Evolutionary conservation across 805 yeast species (phyloP).

Genomic region (Lachancea dasiensis): DNA sequence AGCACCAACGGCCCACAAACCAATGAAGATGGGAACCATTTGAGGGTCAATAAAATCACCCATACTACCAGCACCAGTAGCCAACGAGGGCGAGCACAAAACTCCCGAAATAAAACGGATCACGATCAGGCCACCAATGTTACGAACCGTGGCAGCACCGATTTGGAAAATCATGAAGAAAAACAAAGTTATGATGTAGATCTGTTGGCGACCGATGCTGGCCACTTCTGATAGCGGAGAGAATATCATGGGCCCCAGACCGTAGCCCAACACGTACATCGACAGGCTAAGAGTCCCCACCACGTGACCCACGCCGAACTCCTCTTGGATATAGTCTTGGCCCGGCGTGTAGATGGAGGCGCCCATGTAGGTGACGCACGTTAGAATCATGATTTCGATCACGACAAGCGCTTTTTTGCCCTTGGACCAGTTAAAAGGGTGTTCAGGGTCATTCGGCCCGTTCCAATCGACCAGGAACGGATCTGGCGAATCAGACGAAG

Average conservation of each 20-base stretch:
- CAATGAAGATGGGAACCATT: conserved; percentile 41
- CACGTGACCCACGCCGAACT: conserved; percentile 40
- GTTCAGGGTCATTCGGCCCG: conserved; percentile 43
- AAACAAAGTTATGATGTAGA: conserved; percentile 44
- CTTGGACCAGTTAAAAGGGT: conserved; percentile 53
- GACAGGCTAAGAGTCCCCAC: conserved; percentile 48
- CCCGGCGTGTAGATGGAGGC: conserved; percentile 54
- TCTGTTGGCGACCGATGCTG: conserved; percentile 45
- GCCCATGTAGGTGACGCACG: conserved; percentile 50
- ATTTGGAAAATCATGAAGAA: conserved; percentile 48
- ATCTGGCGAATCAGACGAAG: too few species aligned
- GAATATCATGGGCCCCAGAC: conserved; percentile 52
- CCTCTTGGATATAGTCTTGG: conserved; percentile 37
- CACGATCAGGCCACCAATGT: conserved; percentile 45
- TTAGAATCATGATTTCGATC: conserved; percentile 38
- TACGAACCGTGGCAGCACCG: conserved; percentile 46
- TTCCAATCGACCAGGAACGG: conserved; percentile 26
- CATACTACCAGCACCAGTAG: conserved; percentile 54
- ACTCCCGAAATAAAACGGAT: conserved; percentile 50
- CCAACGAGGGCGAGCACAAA: conserved; percentile 49
- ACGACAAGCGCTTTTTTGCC: conserved; percentile 36
- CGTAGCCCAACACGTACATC: conserved; percentile 54
- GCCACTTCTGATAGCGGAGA: conserved; percentile 57
- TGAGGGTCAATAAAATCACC: conserved; percentile 43
- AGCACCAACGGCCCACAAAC: conserved; percentile 49